Percentiles rank a stretch among this genome's conserved stretches.
These are phyloP conservation scores for Penicillium hordei DNA, from an alignment of 2,329 filamentous ascomycete species.

Conservation along the genomic window DNA sequence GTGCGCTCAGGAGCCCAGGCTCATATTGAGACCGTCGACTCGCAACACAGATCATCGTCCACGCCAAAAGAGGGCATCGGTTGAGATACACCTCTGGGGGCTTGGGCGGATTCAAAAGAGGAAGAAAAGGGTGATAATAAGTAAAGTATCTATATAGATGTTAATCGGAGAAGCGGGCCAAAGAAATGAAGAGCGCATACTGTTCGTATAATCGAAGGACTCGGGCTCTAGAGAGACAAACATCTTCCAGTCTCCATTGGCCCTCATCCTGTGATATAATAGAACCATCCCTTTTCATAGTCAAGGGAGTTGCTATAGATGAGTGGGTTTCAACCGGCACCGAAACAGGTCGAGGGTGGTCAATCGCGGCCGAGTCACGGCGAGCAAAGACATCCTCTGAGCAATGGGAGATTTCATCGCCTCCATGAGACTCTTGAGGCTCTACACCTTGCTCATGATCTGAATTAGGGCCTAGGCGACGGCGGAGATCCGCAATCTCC, in stretches of 20 bases:
- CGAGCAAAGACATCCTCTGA: conserved; percentile 37
- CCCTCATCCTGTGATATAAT: conserved; percentile 40
- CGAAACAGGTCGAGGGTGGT: conserved; percentile 32
- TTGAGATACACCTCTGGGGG: conserved; percentile 58
- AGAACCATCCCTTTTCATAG: conserved; percentile 34
- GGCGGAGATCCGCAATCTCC: conserved; percentile 52
- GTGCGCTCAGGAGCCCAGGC: conserved; percentile 52
- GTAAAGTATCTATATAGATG: conserved; percentile 56
- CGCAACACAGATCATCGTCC: conserved; percentile 63
- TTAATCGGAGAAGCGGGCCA: conserved; percentile 30
- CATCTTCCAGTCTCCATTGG: conserved; percentile 53
- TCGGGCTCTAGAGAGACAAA: conserved; percentile 39
- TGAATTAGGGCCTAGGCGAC: conserved; percentile 41
- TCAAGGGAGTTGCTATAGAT: conserved; percentile 35
- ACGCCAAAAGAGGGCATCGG: conserved; percentile 61
- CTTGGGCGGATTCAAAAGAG: conserved; percentile 57
- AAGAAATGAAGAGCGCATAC: conserved; percentile 24
- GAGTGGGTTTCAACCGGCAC: conserved; percentile 35
- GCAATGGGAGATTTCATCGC: conserved; percentile 35
- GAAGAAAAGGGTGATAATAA: conserved; percentile 63
- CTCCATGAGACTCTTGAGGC: conserved; percentile 28
- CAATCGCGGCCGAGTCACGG: conserved; percentile 32
- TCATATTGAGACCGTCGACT: conserved; percentile 58
- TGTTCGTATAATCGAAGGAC: conserved; percentile 47
- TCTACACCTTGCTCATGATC: conserved; percentile 29